These are phyloP conservation scores for Saturnispora silvae DNA, from an alignment of 805 yeast genomes.

Conservation along the genomic window DNA sequence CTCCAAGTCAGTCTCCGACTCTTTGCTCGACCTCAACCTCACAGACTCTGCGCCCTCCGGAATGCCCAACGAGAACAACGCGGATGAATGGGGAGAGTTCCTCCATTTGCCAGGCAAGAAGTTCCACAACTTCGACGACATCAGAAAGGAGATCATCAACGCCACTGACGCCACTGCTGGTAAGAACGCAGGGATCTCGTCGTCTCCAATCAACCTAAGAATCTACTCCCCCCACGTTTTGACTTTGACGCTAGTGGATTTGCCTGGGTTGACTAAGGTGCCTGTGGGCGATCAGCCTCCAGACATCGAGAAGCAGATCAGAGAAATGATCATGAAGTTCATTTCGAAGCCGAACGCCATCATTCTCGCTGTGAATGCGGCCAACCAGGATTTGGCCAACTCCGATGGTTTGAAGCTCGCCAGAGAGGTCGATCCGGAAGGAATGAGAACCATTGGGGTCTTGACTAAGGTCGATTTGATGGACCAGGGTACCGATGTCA, in stretches of 20 bases:
- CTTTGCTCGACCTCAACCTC: slow-evolving; percentile 35
- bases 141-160: slow-evolving; percentile 79
- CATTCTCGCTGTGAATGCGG: slow-evolving; percentile 87
- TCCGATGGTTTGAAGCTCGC: slow-evolving; percentile 94
- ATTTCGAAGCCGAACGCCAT: slow-evolving; percentile 94
- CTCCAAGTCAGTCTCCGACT: slow-evolving; percentile 20
- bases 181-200: slow-evolving; percentile 77
- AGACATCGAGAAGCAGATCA: slow-evolving; percentile 90
- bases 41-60: slow-evolving; percentile 36
- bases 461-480: slow-evolving; percentile 91
- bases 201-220: slow-evolving; percentile 87
- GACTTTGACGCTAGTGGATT: slow-evolving; percentile 87
- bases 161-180: slow-evolving; percentile 85
- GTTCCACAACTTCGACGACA: slow-evolving; percentile 79
- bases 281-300: slow-evolving; percentile 99
- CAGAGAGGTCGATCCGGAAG: slow-evolving; percentile 96
- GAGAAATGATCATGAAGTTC: slow-evolving; percentile 85
- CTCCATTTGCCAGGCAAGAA: slow-evolving; percentile 83
- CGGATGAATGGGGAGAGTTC: slow-evolving; percentile 96
- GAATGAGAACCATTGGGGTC: slow-evolving; percentile 92
- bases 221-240: slow-evolving; percentile 90
- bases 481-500: slow-evolving; percentile 97
- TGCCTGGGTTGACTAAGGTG: slow-evolving; percentile 95
- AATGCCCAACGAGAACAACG: slow-evolving; percentile 54
- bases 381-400: slow-evolving; percentile 94